Evolutionary conservation across 148 eudicot species (phyloP).

Genomic region (Limonium bicolor): DNA sequence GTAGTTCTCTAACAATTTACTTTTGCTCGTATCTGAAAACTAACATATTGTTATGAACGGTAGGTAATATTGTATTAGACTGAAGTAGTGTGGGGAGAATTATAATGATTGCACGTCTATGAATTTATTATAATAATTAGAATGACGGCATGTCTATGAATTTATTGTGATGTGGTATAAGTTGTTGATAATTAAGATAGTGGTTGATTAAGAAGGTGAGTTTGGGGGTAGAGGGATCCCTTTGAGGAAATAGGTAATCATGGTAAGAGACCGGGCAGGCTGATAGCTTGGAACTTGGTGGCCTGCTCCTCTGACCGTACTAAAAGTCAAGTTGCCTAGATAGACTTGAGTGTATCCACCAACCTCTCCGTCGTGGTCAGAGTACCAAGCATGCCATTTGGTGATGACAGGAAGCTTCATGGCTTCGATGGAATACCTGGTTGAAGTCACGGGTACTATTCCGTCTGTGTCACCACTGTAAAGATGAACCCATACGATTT

Average conservation of each 20-base stretch:
- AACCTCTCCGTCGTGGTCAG: conserved; percentile 40
- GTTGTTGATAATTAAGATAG: too few relatives aligned
- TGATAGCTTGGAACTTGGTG: conserved; percentile 60
- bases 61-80: too few relatives aligned
- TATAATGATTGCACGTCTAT: too few relatives aligned
- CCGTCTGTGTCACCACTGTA: conserved; percentile 68
- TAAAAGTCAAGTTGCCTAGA: conserved; percentile 39
- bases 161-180: too few relatives aligned
- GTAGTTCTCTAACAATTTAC: too few relatives aligned
- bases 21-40: too few relatives aligned
- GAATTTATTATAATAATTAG: too few relatives aligned
- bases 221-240: conserved; percentile 49
- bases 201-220: too few relatives aligned
- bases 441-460: conserved; percentile 64
- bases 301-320: conserved; percentile 67
- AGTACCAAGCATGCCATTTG: conserved; percentile 65
- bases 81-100: too few relatives aligned
- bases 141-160: too few relatives aligned
- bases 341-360: conserved; percentile 56
- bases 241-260: conserved; percentile 41
- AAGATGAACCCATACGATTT: too few relatives aligned
- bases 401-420: conserved; percentile 34
- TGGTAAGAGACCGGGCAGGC: conserved; percentile 41
- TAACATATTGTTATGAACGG: too few relatives aligned
- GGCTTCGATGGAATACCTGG: conserved; percentile 25